Evolutionary conservation across 768 basidiomycete species (phyloP).

Genomic region (Pulveroboletus ravenelii): DNA sequence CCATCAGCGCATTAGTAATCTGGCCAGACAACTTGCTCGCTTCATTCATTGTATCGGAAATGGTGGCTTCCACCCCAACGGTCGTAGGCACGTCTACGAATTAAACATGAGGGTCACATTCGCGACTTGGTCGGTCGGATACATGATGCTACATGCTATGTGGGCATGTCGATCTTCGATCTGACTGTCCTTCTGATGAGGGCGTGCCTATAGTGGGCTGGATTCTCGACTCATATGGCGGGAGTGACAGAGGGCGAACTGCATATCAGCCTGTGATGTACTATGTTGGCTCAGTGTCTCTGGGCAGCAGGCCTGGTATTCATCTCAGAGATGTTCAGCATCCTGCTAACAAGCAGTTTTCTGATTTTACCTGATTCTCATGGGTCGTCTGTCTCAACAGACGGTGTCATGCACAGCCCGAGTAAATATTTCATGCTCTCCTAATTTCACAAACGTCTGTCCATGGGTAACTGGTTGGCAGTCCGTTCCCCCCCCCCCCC

Average conservation of each 20-base stretch:
- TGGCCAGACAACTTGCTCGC: background rate
- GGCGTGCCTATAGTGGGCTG: too few species aligned
- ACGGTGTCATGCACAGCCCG: background rate
- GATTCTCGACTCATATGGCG: conserved; percentile 26
- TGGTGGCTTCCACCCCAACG: conserved; percentile 31
- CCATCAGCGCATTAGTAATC: background rate
- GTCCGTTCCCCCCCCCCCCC: background rate
- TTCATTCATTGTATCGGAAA: conserved; percentile 23
- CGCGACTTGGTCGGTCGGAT: too few species aligned
- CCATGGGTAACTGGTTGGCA: background rate
- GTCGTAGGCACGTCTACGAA: conserved; percentile 27
- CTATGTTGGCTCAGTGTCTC: conserved; percentile 25
- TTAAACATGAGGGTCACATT: conserved; percentile 26
- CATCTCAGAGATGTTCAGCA: conserved; percentile 12
- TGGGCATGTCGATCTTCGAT: background rate
- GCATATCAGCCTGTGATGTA: conserved; percentile 31
- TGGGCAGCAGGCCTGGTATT: conserved; percentile 19
- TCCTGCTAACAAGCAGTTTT: conserved; percentile 5
- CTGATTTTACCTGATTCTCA: conserved; percentile 11
- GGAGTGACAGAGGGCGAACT: conserved; percentile 12
- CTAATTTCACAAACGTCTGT: background rate
- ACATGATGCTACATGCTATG: conserved; percentile 5
- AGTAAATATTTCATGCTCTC: background rate
- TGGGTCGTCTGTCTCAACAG: background rate
- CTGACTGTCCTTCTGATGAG: too few species aligned